These are phyloP conservation scores for Cymbopogon citratus DNA, from an alignment of 176 grass and related monocot species.

Conservation along the genomic window DNA sequence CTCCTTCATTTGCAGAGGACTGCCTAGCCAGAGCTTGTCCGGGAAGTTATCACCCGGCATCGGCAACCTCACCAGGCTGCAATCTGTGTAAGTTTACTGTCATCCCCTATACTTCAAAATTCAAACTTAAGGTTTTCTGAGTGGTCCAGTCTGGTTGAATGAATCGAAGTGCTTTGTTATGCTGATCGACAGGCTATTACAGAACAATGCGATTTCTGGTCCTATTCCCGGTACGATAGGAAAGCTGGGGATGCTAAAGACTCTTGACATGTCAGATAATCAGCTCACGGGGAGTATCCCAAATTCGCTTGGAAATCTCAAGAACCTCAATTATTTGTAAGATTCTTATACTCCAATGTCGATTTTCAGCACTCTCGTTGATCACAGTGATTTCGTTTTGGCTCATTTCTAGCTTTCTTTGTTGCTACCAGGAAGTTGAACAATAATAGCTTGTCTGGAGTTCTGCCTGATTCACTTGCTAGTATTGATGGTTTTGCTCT, in stretches of 20 bases:
- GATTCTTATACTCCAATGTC: constrained; percentile 12
- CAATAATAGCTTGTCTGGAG: constrained; percentile 90
- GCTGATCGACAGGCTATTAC: constrained; percentile 59
- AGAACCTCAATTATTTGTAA: constrained; percentile 83
- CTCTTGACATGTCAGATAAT: constrained; percentile 86
- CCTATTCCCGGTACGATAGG: constrained; percentile 63
- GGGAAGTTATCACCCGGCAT: constrained; percentile 71
- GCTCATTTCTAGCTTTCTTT: constrained; percentile 1
- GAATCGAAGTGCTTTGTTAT: not conserved
- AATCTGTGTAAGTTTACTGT: constrained; percentile 67
- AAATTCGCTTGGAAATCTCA: constrained; percentile 67
- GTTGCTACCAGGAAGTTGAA: constrained; percentile 64
- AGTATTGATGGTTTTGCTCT: constrained; percentile 75
- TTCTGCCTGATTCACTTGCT: constrained; percentile 68
- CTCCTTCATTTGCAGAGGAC: constrained; percentile 41
- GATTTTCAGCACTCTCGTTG: not conserved
- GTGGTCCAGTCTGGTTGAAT: not conserved
- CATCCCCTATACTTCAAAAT: not conserved
- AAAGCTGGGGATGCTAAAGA: constrained; percentile 71
- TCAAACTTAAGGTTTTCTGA: not conserved
- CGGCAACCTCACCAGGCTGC: constrained; percentile 81
- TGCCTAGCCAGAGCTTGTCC: constrained; percentile 87
- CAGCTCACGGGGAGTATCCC: constrained; percentile 76
- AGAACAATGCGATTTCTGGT: constrained; percentile 88
- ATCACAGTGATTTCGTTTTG: not conserved